Conservation (phyloP, 495 filamentous ascomycete genomes). For the Hypoxylon lenormandii region DNA sequence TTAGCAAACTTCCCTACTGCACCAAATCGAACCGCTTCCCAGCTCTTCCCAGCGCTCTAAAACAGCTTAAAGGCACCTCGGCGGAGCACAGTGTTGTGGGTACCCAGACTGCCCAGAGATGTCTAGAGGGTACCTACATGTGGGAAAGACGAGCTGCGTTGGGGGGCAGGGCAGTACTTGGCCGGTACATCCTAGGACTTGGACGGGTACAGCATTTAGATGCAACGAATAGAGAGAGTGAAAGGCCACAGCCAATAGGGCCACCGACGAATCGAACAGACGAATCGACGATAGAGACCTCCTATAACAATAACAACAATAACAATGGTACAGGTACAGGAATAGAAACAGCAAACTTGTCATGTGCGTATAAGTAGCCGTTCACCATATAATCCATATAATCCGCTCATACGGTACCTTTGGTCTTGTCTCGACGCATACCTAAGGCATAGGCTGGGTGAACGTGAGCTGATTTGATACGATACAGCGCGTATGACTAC, state of each 20-base stretch:
- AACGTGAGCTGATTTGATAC: conserved; percentile 16
- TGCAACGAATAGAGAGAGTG: neutral
- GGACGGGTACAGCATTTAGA: conserved; percentile 8
- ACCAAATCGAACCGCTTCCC: conserved; percentile 21
- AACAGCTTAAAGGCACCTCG: conserved; percentile 34
- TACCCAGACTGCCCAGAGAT: conserved; percentile 6
- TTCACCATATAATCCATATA: too few relatives aligned
- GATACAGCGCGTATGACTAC: conserved; percentile 32
- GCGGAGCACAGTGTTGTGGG: conserved; percentile 26
- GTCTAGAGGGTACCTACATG: conserved; percentile 1
- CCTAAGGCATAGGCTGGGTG: conserved; percentile 24
- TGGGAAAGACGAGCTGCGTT: neutral
- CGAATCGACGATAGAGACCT: too few relatives aligned
- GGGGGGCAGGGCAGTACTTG: conserved; percentile 14
- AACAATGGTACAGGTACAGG: conserved; percentile 6
- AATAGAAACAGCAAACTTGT: conserved; percentile 35
- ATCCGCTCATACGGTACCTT: conserved; percentile 26
- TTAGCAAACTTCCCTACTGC: conserved; percentile 33
- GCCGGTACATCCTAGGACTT: conserved; percentile 26
- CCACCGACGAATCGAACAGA: neutral
- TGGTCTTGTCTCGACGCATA: conserved; percentile 31
- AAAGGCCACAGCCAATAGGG: neutral
- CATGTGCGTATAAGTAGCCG: conserved; percentile 15
- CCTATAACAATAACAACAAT: too few relatives aligned
- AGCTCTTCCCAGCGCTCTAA: conserved; percentile 27